These are phyloP conservation scores for Sporothrix variecibatus DNA, from an alignment of 2,329 filamentous ascomycete species.

Conservation along the genomic window DNA sequence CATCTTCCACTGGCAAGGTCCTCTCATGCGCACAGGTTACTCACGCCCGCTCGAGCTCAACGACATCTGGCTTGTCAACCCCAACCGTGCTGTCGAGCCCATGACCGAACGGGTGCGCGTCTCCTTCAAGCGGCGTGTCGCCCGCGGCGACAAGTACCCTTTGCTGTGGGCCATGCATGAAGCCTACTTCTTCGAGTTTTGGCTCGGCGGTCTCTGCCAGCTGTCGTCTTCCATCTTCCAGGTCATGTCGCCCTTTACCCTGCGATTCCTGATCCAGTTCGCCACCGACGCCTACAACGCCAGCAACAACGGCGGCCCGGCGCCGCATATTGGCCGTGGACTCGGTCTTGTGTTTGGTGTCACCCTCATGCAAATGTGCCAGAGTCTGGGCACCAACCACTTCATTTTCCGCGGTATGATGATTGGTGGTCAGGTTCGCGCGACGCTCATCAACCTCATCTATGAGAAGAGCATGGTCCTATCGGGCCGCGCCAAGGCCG, in stretches of 20 bases:
- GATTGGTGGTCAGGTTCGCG: slow-evolving; percentile 80
- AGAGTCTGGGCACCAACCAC: slow-evolving; percentile 81
- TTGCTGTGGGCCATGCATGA: slow-evolving; percentile 82
- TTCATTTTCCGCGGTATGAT: slow-evolving; percentile 94
- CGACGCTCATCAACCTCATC: slow-evolving; percentile 79
- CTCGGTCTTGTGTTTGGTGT: slow-evolving; percentile 84
- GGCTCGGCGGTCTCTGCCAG: slow-evolving; percentile 77
- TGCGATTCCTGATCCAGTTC: slow-evolving; percentile 85
- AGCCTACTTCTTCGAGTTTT: slow-evolving; percentile 81
- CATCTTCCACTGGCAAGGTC: slow-evolving; percentile 88
- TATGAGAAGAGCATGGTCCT: slow-evolving; percentile 92
- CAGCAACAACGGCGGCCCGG: slow-evolving; percentile 48
- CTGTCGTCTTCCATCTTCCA: slow-evolving; percentile 73
- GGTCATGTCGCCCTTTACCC: slow-evolving; percentile 79
- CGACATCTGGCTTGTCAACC: slow-evolving; percentile 89
- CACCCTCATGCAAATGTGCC: slow-evolving; percentile 78
- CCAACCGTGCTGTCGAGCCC: slow-evolving; percentile 69
- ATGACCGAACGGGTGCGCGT: slow-evolving; percentile 66
- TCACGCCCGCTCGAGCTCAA: slow-evolving; percentile 77
- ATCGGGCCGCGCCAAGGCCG: slow-evolving; percentile 84
- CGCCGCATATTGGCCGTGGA: slow-evolving; percentile 72
- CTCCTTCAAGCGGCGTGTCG: slow-evolving; percentile 69
- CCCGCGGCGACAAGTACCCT: slow-evolving; percentile 69
- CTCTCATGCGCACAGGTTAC: slow-evolving; percentile 84
- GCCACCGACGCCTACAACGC: slow-evolving; percentile 77